Conservation (phyloP, 306 rosid species). For the Pyrus betulifolia region DNA sequence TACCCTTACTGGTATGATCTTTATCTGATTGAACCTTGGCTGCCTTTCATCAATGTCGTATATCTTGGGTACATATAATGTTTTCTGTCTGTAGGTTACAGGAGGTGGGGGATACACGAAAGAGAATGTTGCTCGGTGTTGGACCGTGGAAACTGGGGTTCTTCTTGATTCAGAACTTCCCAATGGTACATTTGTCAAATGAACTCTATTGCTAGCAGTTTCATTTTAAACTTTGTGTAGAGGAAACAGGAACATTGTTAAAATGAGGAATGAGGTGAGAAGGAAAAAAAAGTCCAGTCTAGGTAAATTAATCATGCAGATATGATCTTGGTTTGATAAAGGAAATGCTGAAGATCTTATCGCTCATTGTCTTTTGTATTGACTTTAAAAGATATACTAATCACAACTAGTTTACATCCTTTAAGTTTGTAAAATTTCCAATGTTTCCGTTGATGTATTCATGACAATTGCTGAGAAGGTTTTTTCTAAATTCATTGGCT, state of each 20-base stretch:
- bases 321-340: neutral
- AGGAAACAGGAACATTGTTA: neutral
- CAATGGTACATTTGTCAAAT: constrained; percentile 48
- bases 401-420: neutral
- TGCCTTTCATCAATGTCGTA: neutral
- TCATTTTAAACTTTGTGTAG: neutral
- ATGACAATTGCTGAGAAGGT: neutral
- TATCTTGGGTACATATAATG: constrained; percentile 11
- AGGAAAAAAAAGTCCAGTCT: neutral
- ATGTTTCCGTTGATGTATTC: neutral
- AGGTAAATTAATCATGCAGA: neutral
- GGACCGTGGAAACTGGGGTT: constrained; percentile 96
- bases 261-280: neutral
- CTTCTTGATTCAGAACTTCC: constrained; percentile 93
- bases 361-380: neutral
- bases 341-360: neutral
- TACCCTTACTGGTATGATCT: constrained; percentile 81
- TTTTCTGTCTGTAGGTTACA: constrained; percentile 58
- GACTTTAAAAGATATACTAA: neutral
- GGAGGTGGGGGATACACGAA: constrained; percentile 99
- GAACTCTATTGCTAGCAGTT: constrained; percentile 3
- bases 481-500: neutral
- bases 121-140: constrained; percentile 98
- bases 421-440: neutral
- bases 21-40: neutral